Evolutionary conservation across 371 early-diverging fungal species (phyloP), one percentile per base, ranked within the genome.

Genomic region (Zancudomyces culisetae): DNA sequence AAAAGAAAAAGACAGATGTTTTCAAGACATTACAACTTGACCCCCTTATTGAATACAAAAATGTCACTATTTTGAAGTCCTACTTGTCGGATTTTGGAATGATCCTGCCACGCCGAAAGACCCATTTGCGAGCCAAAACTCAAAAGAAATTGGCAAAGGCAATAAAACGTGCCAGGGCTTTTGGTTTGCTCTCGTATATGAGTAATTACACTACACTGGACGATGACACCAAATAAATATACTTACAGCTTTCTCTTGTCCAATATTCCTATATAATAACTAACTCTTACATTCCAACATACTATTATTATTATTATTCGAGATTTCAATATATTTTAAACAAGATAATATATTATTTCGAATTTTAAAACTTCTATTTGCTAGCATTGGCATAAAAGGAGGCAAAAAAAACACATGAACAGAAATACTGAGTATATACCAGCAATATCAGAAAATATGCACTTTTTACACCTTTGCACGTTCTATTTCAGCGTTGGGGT

Each of bases 11-110:
- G 15, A 10, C 35, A 48, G 83, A 83, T 57, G 74, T 78, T 3
- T 84, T 82, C 57, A 68, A 77, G 40, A 60, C 62, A 10, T 66
- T 85, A 42, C 77, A 75, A 19, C 54, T 83, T 19, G 69, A 87
- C 60, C 86, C 88, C 22, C 59, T 85, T 49, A 64, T 71, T 45
- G 76, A 80, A 64, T 87, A 82, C 68, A 84, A 85, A 70, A 82
- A 85, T 60, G 68, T 63, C n/a, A 59, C 58, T 27, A 57, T 86
- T 23, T 62, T 88, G 54, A 72, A 80, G 30, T 63, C 74, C 55
- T 88, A 80, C 59, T 76, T 88, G 40, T 77, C 86, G 15, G 82
- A 81, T 23, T 76, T 83, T 66, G 89, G 89, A 42, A 76, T 77
- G 54, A 84, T 88, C 53, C 69, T 79, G 57, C 85, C 85, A 47